These are phyloP conservation scores for Sphaerostilbella broomeana DNA, from an alignment of 2,329 filamentous ascomycete genomes.

Conservation along the genomic window DNA sequence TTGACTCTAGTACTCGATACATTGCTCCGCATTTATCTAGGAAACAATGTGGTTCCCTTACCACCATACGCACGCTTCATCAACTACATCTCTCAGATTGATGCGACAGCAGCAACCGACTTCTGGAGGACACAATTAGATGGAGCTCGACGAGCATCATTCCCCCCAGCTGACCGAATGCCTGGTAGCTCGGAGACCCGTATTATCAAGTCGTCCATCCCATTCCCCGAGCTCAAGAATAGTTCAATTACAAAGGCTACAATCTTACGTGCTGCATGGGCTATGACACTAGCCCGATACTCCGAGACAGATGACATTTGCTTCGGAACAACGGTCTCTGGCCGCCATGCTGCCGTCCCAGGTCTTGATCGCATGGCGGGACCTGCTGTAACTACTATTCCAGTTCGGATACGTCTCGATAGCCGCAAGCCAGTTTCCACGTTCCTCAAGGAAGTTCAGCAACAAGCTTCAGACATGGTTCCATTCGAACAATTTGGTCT, in stretches of 20 bases:
- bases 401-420: conserved; percentile 23
- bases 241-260: conserved; percentile 11
- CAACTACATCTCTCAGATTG: conserved; percentile 11
- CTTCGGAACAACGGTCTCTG: conserved; percentile 19
- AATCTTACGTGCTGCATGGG: conserved; percentile 19
- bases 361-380: conserved; percentile 20
- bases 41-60: conserved; percentile 19
- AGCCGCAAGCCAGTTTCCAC: conserved; percentile 23
- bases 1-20: conserved; percentile 9
- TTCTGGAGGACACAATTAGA: conserved; percentile 11
- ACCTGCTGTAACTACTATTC: conserved; percentile 23
- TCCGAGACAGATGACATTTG: conserved; percentile 27
- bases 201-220: neutral
- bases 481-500: conserved; percentile 15
- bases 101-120: neutral
- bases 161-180: conserved; percentile 9
- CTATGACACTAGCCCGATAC: conserved; percentile 30
- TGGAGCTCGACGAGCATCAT: conserved; percentile 6
- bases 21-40: neutral
- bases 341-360: conserved; percentile 18
- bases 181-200: neutral
- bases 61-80: conserved; percentile 27
- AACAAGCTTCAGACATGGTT: conserved; percentile 11
- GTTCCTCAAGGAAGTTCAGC: conserved; percentile 33
- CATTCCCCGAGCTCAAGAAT: neutral